Base-by-base conservation (phyloP, 2,329 filamentous ascomycete species). In the Cercospora sesami region DNA sequence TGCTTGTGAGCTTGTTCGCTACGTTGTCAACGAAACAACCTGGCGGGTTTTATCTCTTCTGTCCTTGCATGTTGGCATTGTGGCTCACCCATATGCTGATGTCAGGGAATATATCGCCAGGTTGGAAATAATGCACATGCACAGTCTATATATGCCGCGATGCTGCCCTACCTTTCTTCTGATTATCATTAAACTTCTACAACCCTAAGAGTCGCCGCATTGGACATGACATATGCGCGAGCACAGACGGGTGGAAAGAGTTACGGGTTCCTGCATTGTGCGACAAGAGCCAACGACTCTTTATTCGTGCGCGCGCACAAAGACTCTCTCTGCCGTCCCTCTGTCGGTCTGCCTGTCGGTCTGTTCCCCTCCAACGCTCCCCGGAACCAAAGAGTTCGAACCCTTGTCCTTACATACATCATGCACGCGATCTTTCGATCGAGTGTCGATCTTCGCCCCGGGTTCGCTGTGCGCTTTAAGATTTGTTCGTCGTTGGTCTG, bases 261-360 rank as follows among this genome's bases (percentile, higher is more conserved):
- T 57, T 58, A 58, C 53, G 53, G 53, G 53, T 58, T 58, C 26
- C 53, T 58, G 53, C 53, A 33, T 58, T 58, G 53, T 58, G 53
- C 30, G 53, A 58, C 53, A 33, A 58, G 5, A 30, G 23, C 9
- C 14, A 58, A 58, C 53, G 53, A n/a, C 14, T 18, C 10, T 33
- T n/a, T n/a, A 14, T 57, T 57, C 53, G 26, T 57, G 21, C 21
- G 45, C 5, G 12, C 33, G 33, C 33, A 36, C 33, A 33, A 4
- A 33, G 31, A 33, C 31, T 33, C 31, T 16, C 5, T 2, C n/a
- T 9, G 39, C n/a, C 16, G 7, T 45, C 39, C 16, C 16, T 18
- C 39, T 9, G 6, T 45, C n/a, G 28, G 5, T 28, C 28, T 30
- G 5, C 28, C 7, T 23, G 18, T 23, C 45, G 10, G 18, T 51